Base-by-base conservation (phyloP, 1,284 basidiomycete genomes). In the Ganoderma multipileum region DNA sequence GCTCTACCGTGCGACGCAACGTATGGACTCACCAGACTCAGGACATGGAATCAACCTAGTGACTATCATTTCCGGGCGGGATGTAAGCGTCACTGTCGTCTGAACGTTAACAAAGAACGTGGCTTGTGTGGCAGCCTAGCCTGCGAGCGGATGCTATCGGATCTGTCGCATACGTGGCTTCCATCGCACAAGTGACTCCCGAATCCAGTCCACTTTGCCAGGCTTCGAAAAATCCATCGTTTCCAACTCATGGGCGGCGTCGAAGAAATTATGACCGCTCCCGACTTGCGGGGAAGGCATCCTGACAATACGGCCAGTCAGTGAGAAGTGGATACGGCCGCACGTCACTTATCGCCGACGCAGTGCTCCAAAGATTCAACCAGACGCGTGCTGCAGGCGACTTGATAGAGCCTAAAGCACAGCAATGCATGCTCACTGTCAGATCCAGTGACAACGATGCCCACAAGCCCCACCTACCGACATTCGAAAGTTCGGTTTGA, bases 281-380 rank as follows among this genome's bases (percentile, higher is more conserved):
- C 2, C 20, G 6, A n/a, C 44, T 9, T 20, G 44, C 44, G 14
- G 39, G 59, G 39, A 26, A n/a, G 26, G 23, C 38, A 41, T 39
- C 42, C 16, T 12, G 59, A 42, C 3, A 30, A 42, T 5, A 8
- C 14, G 23, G 52, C 6, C 18, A 14, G 26, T 16, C n/a, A 26
- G 26, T 14, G 26, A 14, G 28, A 23, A 8, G 52, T 39, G 38
- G 38, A 30, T 54, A 26, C 26, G 18, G 26, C 52, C 26, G 12
- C 52, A 2, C 23, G n/a, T n/a, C n/a, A n/a, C 26, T 5, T 30
- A 5, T 14, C 14, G 16, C 52, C 11, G 39, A 39, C 8, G 23
- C 61, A n/a, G 47, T 28, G 9, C 33, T 52, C 14, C 61, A 41
- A 16, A 52, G 16, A 44, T 63, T 63, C 23, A 54, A 41, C n/a